Evolutionary conservation across 768 basidiomycete species (phyloP).

Genomic region (Hypholoma sublateritium): DNA sequence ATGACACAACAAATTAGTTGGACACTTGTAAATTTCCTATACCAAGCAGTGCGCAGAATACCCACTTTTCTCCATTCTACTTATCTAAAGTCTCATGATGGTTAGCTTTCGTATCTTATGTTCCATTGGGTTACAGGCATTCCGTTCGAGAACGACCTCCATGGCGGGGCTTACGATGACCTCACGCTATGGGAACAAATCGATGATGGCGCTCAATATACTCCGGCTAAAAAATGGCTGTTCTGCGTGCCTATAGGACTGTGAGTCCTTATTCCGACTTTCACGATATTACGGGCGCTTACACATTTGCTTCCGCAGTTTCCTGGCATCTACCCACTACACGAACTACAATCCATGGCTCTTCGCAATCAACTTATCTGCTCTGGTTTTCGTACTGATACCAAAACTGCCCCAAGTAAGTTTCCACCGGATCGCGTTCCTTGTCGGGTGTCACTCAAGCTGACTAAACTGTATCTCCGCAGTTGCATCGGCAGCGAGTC

Average conservation of each 20-base stretch:
- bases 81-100: not conserved
- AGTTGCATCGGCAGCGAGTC: slow-evolving; percentile 84
- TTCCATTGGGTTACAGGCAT: slow-evolving; percentile 99
- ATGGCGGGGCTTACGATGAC: slow-evolving; percentile 95
- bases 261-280: slow-evolving; percentile 44
- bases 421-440: not conserved
- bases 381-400: slow-evolving; percentile 77
- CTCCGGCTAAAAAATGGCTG: slow-evolving; percentile 97
- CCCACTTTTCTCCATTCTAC: not conserved
- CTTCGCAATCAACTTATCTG: slow-evolving; percentile 87
- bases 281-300: not conserved
- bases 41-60: slow-evolving; percentile 72
- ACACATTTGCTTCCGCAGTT: slow-evolving; percentile 46
- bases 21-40: slow-evolving; percentile 90
- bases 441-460: not conserved
- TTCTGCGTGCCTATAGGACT: slow-evolving; percentile 84
- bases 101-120: slow-evolving; percentile 93
- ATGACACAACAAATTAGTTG: slow-evolving; percentile 94
- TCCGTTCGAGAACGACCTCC: slow-evolving; percentile 85
- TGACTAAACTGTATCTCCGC: slow-evolving; percentile 6
- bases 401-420: slow-evolving; percentile 94
- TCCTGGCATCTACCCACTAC: slow-evolving; percentile 97
- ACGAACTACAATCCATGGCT: slow-evolving; percentile 94
- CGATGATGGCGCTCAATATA: slow-evolving; percentile 97
- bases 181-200: slow-evolving; percentile 99